phyloP scores from a whole-genome alignment of 129 eudicot species.

The Glebionis coronaria region DNA sequence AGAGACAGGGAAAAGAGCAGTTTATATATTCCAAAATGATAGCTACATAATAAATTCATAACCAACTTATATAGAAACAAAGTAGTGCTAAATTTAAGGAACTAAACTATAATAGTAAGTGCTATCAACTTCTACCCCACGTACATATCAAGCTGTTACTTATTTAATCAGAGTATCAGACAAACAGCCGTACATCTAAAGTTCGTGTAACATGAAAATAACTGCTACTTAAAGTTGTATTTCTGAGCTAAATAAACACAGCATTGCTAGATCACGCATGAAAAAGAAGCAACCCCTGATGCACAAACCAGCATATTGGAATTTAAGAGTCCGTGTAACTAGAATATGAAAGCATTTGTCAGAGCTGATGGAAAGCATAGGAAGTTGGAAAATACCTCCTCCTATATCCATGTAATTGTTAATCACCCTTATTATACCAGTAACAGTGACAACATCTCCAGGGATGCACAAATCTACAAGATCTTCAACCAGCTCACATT shows the following conservation, averaged over 20 bases:
- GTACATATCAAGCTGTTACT: too few species aligned
- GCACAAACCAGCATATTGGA: not conserved
- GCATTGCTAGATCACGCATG: not conserved
- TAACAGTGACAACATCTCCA: conserved; percentile 91
- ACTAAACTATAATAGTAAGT: too few species aligned
- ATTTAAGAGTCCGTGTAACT: not conserved
- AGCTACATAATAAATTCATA: too few species aligned
- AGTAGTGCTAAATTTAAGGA: too few species aligned
- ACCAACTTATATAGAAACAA: too few species aligned
- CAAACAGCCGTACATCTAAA: not conserved
- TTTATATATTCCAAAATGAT: too few species aligned
- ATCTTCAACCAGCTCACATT: conserved; percentile 90
- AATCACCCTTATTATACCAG: conserved; percentile 83
- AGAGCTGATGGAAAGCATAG: conserved; percentile 3
- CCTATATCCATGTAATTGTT: conserved; percentile 98
- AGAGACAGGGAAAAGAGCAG: too few species aligned
- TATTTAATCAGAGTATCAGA: not conserved
- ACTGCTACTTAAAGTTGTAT: not conserved
- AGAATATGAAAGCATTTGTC: not conserved
- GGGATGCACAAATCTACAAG: conserved; percentile 97
- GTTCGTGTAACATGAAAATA: not conserved
- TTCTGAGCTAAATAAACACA: not conserved
- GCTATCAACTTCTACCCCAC: too few species aligned
- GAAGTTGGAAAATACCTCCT: conserved; percentile 60
- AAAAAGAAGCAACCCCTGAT: not conserved